phyloP scores from a whole-genome alignment of 306 rosid species.

The Medicago ruthenica region DNA sequence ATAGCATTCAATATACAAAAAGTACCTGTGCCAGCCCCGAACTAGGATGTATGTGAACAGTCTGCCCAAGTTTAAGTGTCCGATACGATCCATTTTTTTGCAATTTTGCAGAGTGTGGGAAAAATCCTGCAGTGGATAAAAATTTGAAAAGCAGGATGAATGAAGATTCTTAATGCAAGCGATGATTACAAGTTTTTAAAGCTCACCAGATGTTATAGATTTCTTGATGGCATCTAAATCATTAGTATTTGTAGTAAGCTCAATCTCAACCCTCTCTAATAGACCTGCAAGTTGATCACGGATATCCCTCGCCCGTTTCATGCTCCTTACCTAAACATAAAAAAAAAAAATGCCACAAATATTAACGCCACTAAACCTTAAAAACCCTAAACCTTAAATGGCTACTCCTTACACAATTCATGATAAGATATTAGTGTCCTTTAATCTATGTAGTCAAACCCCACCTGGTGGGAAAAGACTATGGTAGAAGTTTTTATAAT shows the following conservation, averaged over 20 bases:
- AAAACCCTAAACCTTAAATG: no score
- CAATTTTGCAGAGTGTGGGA: slow-evolving; percentile 80
- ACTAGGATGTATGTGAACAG: slow-evolving; percentile 96
- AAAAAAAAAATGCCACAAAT: slow-evolving; percentile 21
- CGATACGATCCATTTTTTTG: slow-evolving; percentile 90
- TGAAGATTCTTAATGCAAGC: background rate
- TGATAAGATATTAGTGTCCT: background rate
- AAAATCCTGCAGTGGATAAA: slow-evolving; percentile 63
- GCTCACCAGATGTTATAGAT: slow-evolving; percentile 85
- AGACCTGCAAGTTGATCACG: slow-evolving; percentile 97
- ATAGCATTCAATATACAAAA: slow-evolving; percentile 4
- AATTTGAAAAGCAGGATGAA: slow-evolving; percentile 34
- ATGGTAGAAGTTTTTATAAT: background rate
- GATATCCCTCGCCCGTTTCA: slow-evolving; percentile 95
- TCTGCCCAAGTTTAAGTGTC: slow-evolving; percentile 78
- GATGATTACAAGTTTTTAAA: slow-evolving; percentile 15
- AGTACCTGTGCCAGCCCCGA: slow-evolving; percentile 85
- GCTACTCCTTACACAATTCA: background rate
- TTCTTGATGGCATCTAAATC: slow-evolving; percentile 85
- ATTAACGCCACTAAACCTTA: background rate
- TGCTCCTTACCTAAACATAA: slow-evolving; percentile 80
- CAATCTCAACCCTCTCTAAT: slow-evolving; percentile 92
- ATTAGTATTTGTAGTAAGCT: slow-evolving; percentile 60
- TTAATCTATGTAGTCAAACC: slow-evolving; percentile 8
- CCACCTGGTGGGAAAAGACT: background rate